A percentile compares a stretch with the other conserved stretches of the same genome.
Conservation (phyloP, 345 rosid species). For the Pugionium dolabratum region DNA sequence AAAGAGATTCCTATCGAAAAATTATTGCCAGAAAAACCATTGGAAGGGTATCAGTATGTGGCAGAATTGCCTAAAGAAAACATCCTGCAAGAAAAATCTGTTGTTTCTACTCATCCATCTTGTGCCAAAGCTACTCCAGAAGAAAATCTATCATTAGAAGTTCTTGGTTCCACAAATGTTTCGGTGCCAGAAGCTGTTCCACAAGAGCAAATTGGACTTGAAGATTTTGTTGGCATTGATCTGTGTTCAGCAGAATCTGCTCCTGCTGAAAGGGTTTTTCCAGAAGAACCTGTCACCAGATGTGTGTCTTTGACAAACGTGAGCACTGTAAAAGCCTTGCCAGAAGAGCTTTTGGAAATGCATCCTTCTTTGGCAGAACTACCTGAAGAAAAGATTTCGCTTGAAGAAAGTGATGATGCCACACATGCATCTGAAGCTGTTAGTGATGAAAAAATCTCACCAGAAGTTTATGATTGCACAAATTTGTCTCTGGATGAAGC, state of each 20-base stretch:
- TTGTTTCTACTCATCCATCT: constrained; percentile 10
- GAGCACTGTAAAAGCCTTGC: constrained; percentile 1
- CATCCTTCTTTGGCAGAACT: constrained; percentile 5
- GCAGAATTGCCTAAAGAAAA: constrained; percentile 28
- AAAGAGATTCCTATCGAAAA: constrained; percentile 12
- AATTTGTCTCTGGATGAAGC: background rate
- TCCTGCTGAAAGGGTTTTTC: constrained; percentile 18
- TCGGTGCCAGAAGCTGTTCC: constrained; percentile 22
- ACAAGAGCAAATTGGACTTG: constrained; percentile 15
- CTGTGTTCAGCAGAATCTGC: background rate
- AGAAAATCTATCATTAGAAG: constrained; percentile 20
- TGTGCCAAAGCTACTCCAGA: constrained; percentile 26
- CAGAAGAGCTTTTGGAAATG: constrained; percentile 20
- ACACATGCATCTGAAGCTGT: constrained; percentile 18
- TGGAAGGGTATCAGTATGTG: constrained; percentile 15
- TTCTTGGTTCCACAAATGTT: constrained; percentile 17
- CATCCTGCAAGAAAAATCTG: constrained; percentile 17
- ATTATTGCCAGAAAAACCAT: constrained; percentile 15
- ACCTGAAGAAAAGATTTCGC: constrained; percentile 12
- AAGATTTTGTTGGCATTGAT: constrained; percentile 10
- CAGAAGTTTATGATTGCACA: constrained; percentile 1
- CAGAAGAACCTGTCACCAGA: constrained; percentile 27
- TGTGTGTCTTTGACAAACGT: constrained; percentile 21
- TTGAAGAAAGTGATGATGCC: constrained; percentile 20
- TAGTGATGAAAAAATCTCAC: constrained; percentile 5